Conservation (phyloP, 2,329 filamentous ascomycete genomes). For the Alternaria sp. region DNA sequence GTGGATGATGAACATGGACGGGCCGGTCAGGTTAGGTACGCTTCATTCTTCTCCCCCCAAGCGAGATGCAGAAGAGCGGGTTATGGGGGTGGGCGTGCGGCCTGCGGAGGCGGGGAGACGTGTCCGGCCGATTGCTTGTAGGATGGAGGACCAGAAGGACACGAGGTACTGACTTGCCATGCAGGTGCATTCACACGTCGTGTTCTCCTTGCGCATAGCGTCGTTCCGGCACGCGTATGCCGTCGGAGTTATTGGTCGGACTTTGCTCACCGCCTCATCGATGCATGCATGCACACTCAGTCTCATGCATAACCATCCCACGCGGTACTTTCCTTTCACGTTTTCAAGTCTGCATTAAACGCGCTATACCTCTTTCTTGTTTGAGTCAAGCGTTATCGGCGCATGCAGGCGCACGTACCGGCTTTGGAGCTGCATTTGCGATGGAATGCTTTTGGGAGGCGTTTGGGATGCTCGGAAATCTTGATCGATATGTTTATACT, state of each 20-base stretch:
- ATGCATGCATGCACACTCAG: background rate
- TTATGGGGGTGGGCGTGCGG: background rate
- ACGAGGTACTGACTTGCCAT: slow-evolving; percentile 17
- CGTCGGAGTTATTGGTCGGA: slow-evolving; percentile 13
- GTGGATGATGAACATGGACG: background rate
- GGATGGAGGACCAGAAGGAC: background rate
- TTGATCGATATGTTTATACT: background rate
- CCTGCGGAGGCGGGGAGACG: slow-evolving; percentile 3
- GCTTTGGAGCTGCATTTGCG: background rate
- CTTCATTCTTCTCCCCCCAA: slow-evolving; percentile 2
- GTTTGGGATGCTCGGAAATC: background rate
- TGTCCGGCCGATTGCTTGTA: background rate
- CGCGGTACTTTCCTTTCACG: slow-evolving; percentile 1
- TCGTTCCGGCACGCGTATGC: background rate
- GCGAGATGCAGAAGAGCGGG: background rate
- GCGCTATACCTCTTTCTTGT: slow-evolving; percentile 2
- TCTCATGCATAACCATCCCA: background rate
- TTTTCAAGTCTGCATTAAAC: background rate
- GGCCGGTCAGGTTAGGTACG: background rate
- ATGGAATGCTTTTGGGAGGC: background rate
- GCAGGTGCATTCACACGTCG: slow-evolving; percentile 15
- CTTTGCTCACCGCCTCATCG: slow-evolving; percentile 10
- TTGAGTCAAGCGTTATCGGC: slow-evolving; percentile 2
- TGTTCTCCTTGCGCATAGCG: slow-evolving; percentile 3
- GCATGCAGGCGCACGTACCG: background rate